A percentile compares a stretch with the other conserved stretches of the same genome.
These are phyloP conservation scores for Picea engelmannii DNA, from an alignment of 83 land plant genomes.

Conservation along the genomic window DNA sequence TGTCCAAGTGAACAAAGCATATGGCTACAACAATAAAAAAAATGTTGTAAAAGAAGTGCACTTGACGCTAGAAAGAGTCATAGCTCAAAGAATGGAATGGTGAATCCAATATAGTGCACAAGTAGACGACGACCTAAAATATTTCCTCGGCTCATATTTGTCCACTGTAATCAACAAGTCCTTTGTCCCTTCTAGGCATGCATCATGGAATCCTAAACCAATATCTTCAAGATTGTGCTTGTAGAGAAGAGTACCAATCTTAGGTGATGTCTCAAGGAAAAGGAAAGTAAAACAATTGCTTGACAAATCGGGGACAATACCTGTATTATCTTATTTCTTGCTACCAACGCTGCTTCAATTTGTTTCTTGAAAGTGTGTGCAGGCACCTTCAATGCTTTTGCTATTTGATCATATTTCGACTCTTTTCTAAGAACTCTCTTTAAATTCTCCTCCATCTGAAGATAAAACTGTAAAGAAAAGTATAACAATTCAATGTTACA, in stretches of 20 bases:
- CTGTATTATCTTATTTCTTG: slow-evolving; percentile 73
- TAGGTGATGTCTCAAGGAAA: slow-evolving; percentile 62
- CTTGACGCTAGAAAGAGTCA: slow-evolving; percentile 69
- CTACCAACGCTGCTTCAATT: slow-evolving; percentile 58
- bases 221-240: slow-evolving; percentile 57
- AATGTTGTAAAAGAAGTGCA: slow-evolving; percentile 59
- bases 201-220: slow-evolving; percentile 53
- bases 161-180: slow-evolving; percentile 71
- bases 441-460: slow-evolving; percentile 40
- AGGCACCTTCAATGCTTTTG: slow-evolving; percentile 40
- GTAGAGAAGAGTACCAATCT: slow-evolving; percentile 67
- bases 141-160: slow-evolving; percentile 72
- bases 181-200: slow-evolving; percentile 69
- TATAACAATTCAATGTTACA: neutral
- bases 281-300: neutral
- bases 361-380: slow-evolving; percentile 44
- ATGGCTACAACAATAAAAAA: slow-evolving; percentile 58
- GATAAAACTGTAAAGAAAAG: slow-evolving; percentile 25
- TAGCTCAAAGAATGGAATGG: slow-evolving; percentile 78
- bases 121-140: slow-evolving; percentile 73
- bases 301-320: slow-evolving; percentile 15
- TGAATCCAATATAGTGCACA: slow-evolving; percentile 92
- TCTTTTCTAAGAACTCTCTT: slow-evolving; percentile 41
- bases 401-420: slow-evolving; percentile 55
- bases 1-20: slow-evolving; percentile 5